Evolutionary conservation across 148 eudicot species (phyloP), one percentile per base, ranked within the genome.

Genomic region (Rhododendron ovatum): DNA sequence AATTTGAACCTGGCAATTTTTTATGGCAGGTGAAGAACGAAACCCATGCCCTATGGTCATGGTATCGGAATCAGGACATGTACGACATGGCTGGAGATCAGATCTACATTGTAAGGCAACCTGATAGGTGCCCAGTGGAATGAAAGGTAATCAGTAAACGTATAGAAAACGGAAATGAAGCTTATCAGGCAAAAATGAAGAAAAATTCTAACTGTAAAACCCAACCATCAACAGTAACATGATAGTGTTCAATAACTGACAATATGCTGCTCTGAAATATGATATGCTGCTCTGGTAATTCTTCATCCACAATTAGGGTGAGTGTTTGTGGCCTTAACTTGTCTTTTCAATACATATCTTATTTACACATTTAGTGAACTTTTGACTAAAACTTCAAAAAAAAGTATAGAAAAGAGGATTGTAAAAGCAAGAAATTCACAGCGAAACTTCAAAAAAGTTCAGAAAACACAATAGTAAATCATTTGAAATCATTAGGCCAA

Each of bases 41-140:
- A 83, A 95, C 99, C 7, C 94, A 92, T 87, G 99, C 98, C 18
- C 90, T 96, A 22, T 96, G 99, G 99, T 92, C 97, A 37, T 95
- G 98, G 98, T 93, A 96, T 81, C 92, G 99, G 82, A 95, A 96
- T 82, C 95, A 95, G 86, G 99, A 94, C 86, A 89, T 92, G 89
- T 91, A 93, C 55, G 86, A 92, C 35, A 91, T 86, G 85, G 87
- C 92, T 6, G 99, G 95, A 85, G 99, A 97, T 90, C 94, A 94
- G 87, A 94, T 97, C 85, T 97, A 93, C 85, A 94, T 97, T 43
- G 98, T 95, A 65, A 93, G 99, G 88, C 93, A 95, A 76, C 99
- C 98, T n/a, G 90, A 94, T 69, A 87, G 86, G 57, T 97, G 99
- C 84, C 91, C 90, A 47, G 67, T 86, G 51, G 82, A 88, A 83